A percentile compares a stretch with the other conserved stretches of the same genome.
Conservation (phyloP, 768 basidiomycete genomes). For the Mycena crocata region DNA sequence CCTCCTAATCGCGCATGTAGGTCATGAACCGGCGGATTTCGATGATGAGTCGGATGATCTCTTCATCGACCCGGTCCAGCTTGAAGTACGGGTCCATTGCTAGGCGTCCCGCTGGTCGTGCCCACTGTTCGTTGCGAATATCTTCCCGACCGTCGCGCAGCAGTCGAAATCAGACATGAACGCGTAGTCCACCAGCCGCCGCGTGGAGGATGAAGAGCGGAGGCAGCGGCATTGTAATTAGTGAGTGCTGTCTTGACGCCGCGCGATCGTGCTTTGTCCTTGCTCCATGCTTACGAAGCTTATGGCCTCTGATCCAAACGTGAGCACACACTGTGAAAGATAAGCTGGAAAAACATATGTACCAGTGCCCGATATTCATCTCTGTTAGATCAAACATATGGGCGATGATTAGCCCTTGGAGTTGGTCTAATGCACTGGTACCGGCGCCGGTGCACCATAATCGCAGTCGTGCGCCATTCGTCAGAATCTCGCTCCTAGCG, state of each 20-base stretch:
- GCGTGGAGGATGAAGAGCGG: conserved; percentile 17
- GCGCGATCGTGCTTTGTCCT: not conserved
- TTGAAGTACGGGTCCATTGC: too few relatives aligned
- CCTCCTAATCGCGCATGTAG: too few relatives aligned
- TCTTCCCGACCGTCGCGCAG: too few relatives aligned
- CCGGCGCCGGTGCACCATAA: too few relatives aligned
- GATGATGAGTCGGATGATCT: conserved; percentile 34
- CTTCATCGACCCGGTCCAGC: conserved; percentile 35
- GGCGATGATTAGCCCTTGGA: not conserved
- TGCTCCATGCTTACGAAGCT: not conserved
- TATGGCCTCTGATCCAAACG: not conserved
- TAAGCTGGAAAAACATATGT: not conserved
- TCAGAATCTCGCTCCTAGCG: not conserved
- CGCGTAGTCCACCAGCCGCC: not conserved
- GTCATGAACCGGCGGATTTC: conserved; percentile 34
- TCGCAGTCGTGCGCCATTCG: too few relatives aligned
- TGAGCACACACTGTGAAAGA: not conserved
- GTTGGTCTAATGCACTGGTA: not conserved
- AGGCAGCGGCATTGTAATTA: not conserved
- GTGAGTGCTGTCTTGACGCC: not conserved
- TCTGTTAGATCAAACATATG: not conserved
- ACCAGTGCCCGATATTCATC: conserved; percentile 3
- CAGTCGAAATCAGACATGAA: too few relatives aligned
- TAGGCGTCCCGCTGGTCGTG: conserved; percentile 21
- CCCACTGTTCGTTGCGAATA: conserved; percentile 36